phyloP scores from a whole-genome alignment of 495 filamentous ascomycete species.

The Trichoderma reesei region DNA sequence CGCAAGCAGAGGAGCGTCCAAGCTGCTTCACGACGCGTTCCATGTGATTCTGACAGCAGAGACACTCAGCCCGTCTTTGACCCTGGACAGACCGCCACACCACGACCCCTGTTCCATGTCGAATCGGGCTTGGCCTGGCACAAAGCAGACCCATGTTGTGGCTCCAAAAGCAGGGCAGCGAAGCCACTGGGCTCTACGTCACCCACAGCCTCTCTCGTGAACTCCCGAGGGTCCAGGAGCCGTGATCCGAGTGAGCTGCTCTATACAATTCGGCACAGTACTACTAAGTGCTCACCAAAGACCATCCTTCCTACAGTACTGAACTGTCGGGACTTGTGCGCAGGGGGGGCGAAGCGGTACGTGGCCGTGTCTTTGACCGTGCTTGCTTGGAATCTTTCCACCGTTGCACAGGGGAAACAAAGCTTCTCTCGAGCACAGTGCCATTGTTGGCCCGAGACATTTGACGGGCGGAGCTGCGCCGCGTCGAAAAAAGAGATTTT shows the following conservation, averaged over 20 bases:
- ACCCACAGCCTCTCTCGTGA: neutral
- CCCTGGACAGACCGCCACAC: neutral
- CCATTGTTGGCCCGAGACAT: constrained; percentile 6
- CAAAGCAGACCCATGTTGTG: neutral
- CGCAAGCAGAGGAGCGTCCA: too few species aligned
- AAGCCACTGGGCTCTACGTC: constrained; percentile 1
- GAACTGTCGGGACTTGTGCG: too few species aligned
- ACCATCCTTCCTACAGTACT: too few species aligned
- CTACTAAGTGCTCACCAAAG: too few species aligned
- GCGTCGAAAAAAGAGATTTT: neutral
- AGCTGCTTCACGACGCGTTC: neutral
- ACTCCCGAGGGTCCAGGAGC: neutral
- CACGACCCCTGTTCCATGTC: neutral
- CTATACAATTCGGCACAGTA: too few species aligned
- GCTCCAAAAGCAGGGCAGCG: constrained; percentile 9
- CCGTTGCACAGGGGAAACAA: neutral
- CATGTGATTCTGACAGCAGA: neutral
- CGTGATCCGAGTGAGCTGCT: neutral
- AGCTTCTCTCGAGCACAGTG: neutral
- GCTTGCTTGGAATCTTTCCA: neutral
- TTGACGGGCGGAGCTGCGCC: neutral
- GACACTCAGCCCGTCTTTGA: too few species aligned
- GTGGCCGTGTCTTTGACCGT: too few species aligned
- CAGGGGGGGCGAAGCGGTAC: too few species aligned
- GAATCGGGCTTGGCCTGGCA: neutral